Conservation (phyloP, 1,139 yeast species). For the Suhomyces wounanorum region DNA sequence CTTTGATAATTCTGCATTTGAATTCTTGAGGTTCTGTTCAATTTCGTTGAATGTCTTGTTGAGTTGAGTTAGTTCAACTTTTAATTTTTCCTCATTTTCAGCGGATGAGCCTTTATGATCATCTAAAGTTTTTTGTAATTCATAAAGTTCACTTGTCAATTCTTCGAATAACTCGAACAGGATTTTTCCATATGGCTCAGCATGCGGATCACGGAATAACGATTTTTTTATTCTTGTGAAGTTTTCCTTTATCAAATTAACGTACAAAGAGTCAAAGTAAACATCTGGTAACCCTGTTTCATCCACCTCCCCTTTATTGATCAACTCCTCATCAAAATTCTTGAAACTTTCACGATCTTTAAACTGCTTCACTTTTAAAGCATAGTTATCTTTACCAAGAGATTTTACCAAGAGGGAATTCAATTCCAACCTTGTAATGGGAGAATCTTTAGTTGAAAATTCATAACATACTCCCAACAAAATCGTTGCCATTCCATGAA, state of each 20-base stretch:
- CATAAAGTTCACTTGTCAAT: constrained; percentile 45
- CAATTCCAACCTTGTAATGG: constrained; percentile 66
- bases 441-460: constrained; percentile 72
- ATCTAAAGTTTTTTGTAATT: constrained; percentile 28
- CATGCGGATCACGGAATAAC: constrained; percentile 69
- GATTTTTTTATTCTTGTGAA: constrained; percentile 69
- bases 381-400: constrained; percentile 82
- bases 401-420: constrained; percentile 62
- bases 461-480: constrained; percentile 81
- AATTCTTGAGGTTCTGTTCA: constrained; percentile 34
- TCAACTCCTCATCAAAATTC: constrained; percentile 51
- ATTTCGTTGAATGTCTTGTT: constrained; percentile 28
- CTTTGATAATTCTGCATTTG: constrained; percentile 35
- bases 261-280: constrained; percentile 66
- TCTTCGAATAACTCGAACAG: constrained; percentile 74
- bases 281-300: constrained; percentile 87
- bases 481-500: constrained; percentile 75
- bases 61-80: constrained; percentile 29
- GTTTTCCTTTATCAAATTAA: constrained; percentile 68
- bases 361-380: constrained; percentile 72
- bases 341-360: constrained; percentile 59
- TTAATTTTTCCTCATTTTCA: constrained; percentile 25
- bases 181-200: constrained; percentile 67
- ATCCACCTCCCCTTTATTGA: constrained; percentile 45
- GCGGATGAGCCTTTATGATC: constrained; percentile 28